Evolutionary conservation across 2,329 filamentous ascomycete genomes (phyloP), one percentile per base, ranked within the genome.

Genomic region (Plenodomus biglobosus): DNA sequence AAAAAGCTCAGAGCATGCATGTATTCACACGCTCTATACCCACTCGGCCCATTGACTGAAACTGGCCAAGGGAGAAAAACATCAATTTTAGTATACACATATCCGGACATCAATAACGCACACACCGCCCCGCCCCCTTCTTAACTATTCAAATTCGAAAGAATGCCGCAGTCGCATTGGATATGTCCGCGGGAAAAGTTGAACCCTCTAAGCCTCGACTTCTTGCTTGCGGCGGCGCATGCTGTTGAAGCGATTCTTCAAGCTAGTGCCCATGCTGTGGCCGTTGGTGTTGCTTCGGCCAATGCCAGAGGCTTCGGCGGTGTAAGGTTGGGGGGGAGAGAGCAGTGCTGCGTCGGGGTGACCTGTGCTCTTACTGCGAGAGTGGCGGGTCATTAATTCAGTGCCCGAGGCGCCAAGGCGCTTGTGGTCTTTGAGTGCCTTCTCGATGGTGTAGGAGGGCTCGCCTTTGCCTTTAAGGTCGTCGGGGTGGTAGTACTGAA

Each of bases 391-490:
- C 13, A 61, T 65, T 71, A 78, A 68, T 55, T 78, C 76, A 16
- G 73, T 77, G 21, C 73, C 76, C 20, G 51, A 55, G 34, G 70
- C 72, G 40, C 66, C 65, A 48, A 70, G 59, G 42, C 67, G 68
- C 62, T 80, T 82, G 65, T 83, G 78, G 20, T 81, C 79, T 68
- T 87, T 88, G 18, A 85, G 73, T 1, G 83, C 81, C 53, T 82
- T 82, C 61, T 92, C 89, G 27, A 87, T 79, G 7, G 84, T 82
- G 73, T 82, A 94, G 2, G 82, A 84, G 2, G 88, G 87, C 66
- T 92, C 88, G 38, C 87, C 87, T 72, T 94, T 90, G 63, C 89
- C 90, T 71, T 92, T 92, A 54, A 89, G 79, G 64, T 95, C 90
- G 38, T 87, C 82, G 5, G 86, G 85, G 46, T 83, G 82, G 69